Evolutionary conservation across 306 rosid species (phyloP), one percentile per base, ranked within the genome.

Genomic region (Begonia fuchsioides): DNA sequence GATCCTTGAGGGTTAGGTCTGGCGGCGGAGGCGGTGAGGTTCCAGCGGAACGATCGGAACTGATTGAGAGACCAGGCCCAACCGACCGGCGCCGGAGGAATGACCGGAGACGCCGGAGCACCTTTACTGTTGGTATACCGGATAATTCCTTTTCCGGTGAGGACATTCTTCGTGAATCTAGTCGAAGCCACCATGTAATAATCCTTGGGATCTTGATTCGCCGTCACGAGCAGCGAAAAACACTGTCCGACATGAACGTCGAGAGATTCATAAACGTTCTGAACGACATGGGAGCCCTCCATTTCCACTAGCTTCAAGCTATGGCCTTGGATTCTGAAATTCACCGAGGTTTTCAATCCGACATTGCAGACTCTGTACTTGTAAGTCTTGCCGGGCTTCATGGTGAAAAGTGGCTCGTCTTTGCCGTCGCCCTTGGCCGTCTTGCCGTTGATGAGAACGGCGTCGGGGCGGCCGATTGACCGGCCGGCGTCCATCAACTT

Each of bases 171-270:
- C 3, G 76, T 68, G 72, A 83, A 88, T 10, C 97, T 51, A 0
- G 93, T 61, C 11, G 97, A 70, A 15, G 93, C 95, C 8, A 88
- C 76, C 61, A 84, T 52, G 52, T 72, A 78, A 48, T 88, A 88
- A 45, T 83, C 90, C 41, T 72, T 81, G 0, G 95, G 84, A 0
- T 61, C 66, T 46, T 83, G 49, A 43, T 88, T 59, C 0, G 90
- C 97, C 1, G 78, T 76, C 32, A 88, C 86, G 7, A 88, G 80
- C 9, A 81, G 81, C 0, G 75, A 11, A 1, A 69, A 60, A 62
- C 97, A 88, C 43, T 81, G 83, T 0, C 95, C 95, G 0, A 88
- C 38, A 35, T 88, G 97, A 4, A 84, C 68, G 1, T 88, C 95
- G 1, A 88, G 97, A 3, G 97, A 84, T n/a, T n/a, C n/a, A n/a